Evolutionary conservation across 2,329 filamentous ascomycete genomes (phyloP).

Genomic region (Fusarium foetens): DNA sequence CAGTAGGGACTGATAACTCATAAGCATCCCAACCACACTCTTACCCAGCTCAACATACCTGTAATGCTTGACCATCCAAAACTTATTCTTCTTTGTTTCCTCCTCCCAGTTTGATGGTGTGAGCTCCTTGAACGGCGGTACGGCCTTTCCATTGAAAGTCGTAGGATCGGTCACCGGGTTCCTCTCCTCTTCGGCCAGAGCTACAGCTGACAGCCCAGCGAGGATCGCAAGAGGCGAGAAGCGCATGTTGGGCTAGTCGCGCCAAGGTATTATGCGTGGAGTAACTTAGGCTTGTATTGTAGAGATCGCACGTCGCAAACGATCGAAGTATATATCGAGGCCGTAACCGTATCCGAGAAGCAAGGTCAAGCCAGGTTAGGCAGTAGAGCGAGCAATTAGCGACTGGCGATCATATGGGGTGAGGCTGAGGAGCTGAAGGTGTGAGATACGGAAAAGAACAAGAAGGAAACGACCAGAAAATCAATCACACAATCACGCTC

Average conservation of each 20-base stretch:
- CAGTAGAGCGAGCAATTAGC: slow-evolving; percentile 25
- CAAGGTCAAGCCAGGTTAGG: slow-evolving; percentile 13
- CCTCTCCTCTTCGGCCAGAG: slow-evolving; percentile 49
- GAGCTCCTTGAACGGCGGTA: slow-evolving; percentile 73
- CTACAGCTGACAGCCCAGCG: slow-evolving; percentile 53
- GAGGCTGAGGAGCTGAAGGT: slow-evolving; percentile 9
- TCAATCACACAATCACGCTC: slow-evolving; percentile 28
- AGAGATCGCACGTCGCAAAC: not conserved
- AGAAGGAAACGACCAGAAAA: slow-evolving; percentile 22
- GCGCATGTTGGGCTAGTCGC: slow-evolving; percentile 46
- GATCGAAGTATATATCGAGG: not conserved
- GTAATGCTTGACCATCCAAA: slow-evolving; percentile 70
- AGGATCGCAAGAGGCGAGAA: slow-evolving; percentile 57
- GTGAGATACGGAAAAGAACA: slow-evolving; percentile 18
- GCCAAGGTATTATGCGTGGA: not conserved
- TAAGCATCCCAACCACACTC: slow-evolving; percentile 28
- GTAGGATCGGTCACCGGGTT: slow-evolving; percentile 56
- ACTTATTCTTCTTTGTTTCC: slow-evolving; percentile 64
- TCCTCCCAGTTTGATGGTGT: slow-evolving; percentile 66
- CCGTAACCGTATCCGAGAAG: not conserved
- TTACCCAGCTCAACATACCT: slow-evolving; percentile 61
- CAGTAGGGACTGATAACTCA: slow-evolving; percentile 62
- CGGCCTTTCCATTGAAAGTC: slow-evolving; percentile 72
- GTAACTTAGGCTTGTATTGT: not conserved
- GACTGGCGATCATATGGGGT: slow-evolving; percentile 32